Conservation (phyloP, 2,329 filamentous ascomycete genomes). For the Paraphaeosphaeria sporulosa region DNA sequence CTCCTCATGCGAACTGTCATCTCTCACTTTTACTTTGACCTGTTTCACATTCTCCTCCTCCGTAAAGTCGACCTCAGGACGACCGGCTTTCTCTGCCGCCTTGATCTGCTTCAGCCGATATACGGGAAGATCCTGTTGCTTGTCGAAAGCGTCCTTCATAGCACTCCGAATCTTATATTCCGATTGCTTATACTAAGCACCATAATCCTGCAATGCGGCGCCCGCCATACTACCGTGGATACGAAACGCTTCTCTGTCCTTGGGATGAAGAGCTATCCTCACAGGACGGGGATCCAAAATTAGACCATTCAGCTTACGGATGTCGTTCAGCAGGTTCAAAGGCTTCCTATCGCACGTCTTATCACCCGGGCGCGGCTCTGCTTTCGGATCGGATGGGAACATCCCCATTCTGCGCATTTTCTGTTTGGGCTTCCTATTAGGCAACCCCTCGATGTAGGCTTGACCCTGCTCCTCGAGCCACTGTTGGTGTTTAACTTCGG, state of each 20-base stretch:
- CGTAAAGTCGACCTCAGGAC: background rate
- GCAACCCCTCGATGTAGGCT: background rate
- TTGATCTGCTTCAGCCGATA: slow-evolving; percentile 2
- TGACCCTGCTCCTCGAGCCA: background rate
- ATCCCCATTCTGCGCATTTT: background rate
- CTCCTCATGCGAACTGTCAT: background rate
- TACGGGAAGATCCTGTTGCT: background rate
- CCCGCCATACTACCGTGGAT: background rate
- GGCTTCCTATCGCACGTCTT: background rate
- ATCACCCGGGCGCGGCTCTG: background rate
- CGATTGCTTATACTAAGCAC: background rate
- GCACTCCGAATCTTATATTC: background rate
- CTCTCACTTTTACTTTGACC: background rate
- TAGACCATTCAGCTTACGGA: slow-evolving; percentile 9
- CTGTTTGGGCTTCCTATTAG: background rate
- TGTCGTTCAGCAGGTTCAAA: background rate
- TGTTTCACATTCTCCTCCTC: background rate
- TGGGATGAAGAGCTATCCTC: background rate
- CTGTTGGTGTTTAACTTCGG: background rate
- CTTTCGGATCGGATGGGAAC: background rate
- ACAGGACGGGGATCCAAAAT: background rate
- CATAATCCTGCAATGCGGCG: background rate
- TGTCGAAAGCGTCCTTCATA: slow-evolving; percentile 5
- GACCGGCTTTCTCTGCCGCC: background rate
- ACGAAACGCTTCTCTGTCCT: background rate